phyloP scores from a whole-genome alignment of 2,329 filamentous ascomycete genomes.

The Paraphoma chrysanthemicola region DNA sequence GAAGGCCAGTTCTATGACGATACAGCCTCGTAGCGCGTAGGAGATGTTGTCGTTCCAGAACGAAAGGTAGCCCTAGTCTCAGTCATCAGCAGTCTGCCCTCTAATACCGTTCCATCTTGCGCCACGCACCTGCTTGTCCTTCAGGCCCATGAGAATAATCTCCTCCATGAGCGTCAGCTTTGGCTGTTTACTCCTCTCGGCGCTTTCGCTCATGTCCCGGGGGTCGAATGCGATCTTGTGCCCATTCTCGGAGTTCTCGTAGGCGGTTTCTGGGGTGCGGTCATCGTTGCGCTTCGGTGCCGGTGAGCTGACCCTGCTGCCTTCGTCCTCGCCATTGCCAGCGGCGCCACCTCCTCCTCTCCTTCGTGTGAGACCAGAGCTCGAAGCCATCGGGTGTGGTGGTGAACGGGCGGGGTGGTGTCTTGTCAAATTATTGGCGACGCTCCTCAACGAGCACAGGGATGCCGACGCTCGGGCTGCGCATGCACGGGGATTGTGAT shows the following conservation, averaged over 20 bases:
- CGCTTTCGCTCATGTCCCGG: slow-evolving; percentile 94
- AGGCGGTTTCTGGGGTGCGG: slow-evolving; percentile 76
- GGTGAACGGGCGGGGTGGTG: slow-evolving; percentile 34
- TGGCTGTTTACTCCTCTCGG: slow-evolving; percentile 94
- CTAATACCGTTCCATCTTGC: slow-evolving; percentile 8
- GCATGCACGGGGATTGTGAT: slow-evolving; percentile 34
- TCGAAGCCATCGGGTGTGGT: slow-evolving; percentile 65
- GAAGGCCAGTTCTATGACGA: slow-evolving; percentile 96
- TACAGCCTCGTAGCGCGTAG: slow-evolving; percentile 95
- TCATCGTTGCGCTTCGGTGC: slow-evolving; percentile 67
- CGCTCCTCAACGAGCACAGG: slow-evolving; percentile 43
- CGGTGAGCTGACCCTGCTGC: slow-evolving; percentile 71
- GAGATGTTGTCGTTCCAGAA: slow-evolving; percentile 99
- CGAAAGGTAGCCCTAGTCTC: slow-evolving; percentile 84
- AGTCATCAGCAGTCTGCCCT: slow-evolving; percentile 23
- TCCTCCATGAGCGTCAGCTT: slow-evolving; percentile 99
- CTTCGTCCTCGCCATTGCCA: slow-evolving; percentile 66
- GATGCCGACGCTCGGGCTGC: slow-evolving; percentile 41
- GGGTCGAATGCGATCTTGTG: slow-evolving; percentile 99
- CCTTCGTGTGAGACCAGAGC: slow-evolving; percentile 75
- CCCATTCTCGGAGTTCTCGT: slow-evolving; percentile 89
- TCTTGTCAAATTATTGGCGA: slow-evolving; percentile 40
- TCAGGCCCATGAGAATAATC: slow-evolving; percentile 90
- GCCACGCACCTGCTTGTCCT: slow-evolving; percentile 90
- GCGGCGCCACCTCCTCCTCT: slow-evolving; percentile 66